These are phyloP conservation scores for Eragrostis nindensis DNA, from an alignment of 176 grass and related monocot species.

Conservation along the genomic window DNA sequence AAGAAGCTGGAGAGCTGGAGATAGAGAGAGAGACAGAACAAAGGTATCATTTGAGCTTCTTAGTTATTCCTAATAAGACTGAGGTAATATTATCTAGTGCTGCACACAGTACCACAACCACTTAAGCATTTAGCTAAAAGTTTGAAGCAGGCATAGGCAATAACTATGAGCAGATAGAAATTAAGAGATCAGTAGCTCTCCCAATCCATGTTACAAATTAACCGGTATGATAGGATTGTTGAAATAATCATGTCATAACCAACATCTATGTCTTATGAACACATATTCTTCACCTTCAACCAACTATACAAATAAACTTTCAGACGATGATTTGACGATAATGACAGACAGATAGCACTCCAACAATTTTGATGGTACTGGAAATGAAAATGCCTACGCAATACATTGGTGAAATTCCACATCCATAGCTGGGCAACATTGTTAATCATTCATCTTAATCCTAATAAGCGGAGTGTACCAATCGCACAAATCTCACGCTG, in stretches of 20 bases:
- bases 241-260: conserved; percentile 4
- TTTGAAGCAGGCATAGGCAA: background rate
- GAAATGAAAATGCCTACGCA: background rate
- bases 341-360: background rate
- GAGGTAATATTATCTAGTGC: background rate
- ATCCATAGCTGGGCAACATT: background rate
- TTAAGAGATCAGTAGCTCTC: background rate
- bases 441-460: background rate
- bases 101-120: background rate
- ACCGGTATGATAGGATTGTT: conserved; percentile 6
- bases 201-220: background rate
- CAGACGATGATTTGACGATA: background rate
- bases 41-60: background rate
- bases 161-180: background rate
- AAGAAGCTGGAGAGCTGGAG: background rate
- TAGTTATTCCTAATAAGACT: background rate
- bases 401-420: background rate
- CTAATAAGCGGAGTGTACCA: background rate
- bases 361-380: background rate
- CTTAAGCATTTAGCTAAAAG: background rate
- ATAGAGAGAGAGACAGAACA: background rate
- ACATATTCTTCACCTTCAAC: background rate
- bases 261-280: background rate
- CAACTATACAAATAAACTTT: background rate
- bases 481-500: background rate